phyloP scores from a whole-genome alignment of 768 basidiomycete species.

The Agrocybe pediades region DNA sequence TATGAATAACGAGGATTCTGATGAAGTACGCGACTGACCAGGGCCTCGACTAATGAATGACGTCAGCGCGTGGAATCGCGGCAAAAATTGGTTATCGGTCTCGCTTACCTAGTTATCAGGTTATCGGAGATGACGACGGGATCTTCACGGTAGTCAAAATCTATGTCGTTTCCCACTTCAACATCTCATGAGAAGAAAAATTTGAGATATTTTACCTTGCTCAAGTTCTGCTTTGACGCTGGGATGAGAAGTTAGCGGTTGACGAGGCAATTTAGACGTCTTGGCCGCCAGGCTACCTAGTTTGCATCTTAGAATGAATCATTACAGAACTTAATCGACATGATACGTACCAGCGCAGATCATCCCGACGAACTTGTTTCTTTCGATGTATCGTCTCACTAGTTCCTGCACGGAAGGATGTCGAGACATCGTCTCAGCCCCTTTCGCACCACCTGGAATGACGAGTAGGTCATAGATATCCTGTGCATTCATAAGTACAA shows the following conservation, averaged over 20 bases:
- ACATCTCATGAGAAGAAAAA: background rate
- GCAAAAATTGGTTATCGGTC: background rate
- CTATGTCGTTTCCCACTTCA: constrained; percentile 33
- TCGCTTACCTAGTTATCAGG: constrained; percentile 71
- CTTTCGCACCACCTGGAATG: constrained; percentile 79
- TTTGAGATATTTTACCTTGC: constrained; percentile 36
- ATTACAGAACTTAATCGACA: background rate
- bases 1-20: background rate
- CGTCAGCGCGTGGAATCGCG: background rate
- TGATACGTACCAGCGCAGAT: constrained; percentile 72
- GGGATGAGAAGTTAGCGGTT: constrained; percentile 79
- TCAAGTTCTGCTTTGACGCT: constrained; percentile 64
- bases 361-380: constrained; percentile 72
- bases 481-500: constrained; percentile 32
- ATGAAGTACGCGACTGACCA: constrained; percentile 38
- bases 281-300: constrained; percentile 73
- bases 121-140: constrained; percentile 72
- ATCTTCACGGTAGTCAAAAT: constrained; percentile 74
- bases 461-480: constrained; percentile 69
- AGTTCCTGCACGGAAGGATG: constrained; percentile 62
- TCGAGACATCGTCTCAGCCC: constrained; percentile 71
- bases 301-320: background rate
- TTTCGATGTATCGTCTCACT: constrained; percentile 54
- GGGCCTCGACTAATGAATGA: constrained; percentile 61
- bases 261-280: constrained; percentile 57